A percentile compares a stretch with the other conserved stretches of the same genome.
Evolutionary conservation across 306 rosid species (phyloP).

Genomic region (Styphnolobium japonicum): DNA sequence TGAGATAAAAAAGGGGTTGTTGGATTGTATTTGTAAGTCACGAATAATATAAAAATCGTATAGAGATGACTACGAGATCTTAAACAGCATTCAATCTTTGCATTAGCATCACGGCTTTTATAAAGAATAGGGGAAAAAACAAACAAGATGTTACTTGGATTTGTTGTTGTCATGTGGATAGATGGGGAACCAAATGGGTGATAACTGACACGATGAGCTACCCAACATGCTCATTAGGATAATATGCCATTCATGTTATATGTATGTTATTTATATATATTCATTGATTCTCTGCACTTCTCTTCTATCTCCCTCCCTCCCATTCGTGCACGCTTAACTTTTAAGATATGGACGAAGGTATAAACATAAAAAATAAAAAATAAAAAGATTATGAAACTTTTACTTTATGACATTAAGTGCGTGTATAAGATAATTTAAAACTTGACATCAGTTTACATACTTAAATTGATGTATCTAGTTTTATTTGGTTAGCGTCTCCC

Average conservation of each 20-base stretch:
- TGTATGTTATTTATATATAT: background rate
- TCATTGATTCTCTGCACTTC: background rate
- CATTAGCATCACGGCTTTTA: background rate
- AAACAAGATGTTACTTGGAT: background rate
- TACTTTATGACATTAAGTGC: no score
- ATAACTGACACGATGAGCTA: background rate
- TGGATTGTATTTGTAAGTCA: slow-evolving; percentile 1
- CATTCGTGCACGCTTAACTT: background rate
- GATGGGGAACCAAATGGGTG: slow-evolving; percentile 20
- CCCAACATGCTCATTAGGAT: background rate
- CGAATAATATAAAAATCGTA: background rate
- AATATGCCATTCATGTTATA: background rate
- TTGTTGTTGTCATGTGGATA: background rate
- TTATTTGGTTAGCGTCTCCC: no score
- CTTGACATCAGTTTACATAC: no score
- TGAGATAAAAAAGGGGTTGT: background rate
- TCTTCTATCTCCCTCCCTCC: background rate
- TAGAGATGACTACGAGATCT: slow-evolving; percentile 14
- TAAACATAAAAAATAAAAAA: no score
- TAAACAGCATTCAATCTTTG: background rate
- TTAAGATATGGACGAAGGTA: background rate
- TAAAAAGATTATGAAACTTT: background rate
- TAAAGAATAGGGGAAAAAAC: background rate
- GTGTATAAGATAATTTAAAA: no score
- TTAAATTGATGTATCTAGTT: no score